Evolutionary conservation across 2,329 filamentous ascomycete species (phyloP).

Genomic region (Epichloe baconii): DNA sequence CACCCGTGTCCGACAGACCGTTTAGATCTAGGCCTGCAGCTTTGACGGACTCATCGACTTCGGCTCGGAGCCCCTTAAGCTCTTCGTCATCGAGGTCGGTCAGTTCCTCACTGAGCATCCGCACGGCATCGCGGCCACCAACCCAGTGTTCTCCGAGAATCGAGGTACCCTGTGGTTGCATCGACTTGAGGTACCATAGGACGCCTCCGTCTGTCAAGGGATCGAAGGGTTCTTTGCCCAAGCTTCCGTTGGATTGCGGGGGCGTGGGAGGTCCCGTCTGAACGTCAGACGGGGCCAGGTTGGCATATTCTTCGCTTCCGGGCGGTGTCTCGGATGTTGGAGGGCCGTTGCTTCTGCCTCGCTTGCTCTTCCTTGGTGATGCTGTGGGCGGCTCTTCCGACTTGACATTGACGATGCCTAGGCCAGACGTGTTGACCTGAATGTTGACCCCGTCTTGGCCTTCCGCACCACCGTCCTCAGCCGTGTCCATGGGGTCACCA

Average conservation of each 20-base stretch:
- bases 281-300: slow-evolving; percentile 12
- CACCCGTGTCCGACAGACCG: slow-evolving; percentile 6
- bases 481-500: slow-evolving; percentile 22
- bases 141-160: slow-evolving; percentile 54
- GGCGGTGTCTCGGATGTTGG: slow-evolving; percentile 31
- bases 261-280: slow-evolving; percentile 46
- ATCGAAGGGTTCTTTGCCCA: slow-evolving; percentile 35
- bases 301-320: slow-evolving; percentile 33
- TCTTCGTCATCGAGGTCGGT: slow-evolving; percentile 90
- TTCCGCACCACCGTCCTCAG: slow-evolving; percentile 22
- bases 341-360: slow-evolving; percentile 11
- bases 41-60: slow-evolving; percentile 31
- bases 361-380: slow-evolving; percentile 14
- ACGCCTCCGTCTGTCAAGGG: slow-evolving; percentile 61
- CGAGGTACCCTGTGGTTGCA: slow-evolving; percentile 68
- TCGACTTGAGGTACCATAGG: slow-evolving; percentile 76
- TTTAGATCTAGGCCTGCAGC: slow-evolving; percentile 15
- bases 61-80: slow-evolving; percentile 53
- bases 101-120: slow-evolving; percentile 68
- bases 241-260: slow-evolving; percentile 49
- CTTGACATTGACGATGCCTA: slow-evolving; percentile 15
- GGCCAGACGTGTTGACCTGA: slow-evolving; percentile 31
- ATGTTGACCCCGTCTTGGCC: slow-evolving; percentile 27
- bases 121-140: slow-evolving; percentile 54
- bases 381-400: slow-evolving; percentile 5